phyloP scores from a whole-genome alignment of 2,329 filamentous ascomycete genomes.

The Hypoxylon sp. region DNA sequence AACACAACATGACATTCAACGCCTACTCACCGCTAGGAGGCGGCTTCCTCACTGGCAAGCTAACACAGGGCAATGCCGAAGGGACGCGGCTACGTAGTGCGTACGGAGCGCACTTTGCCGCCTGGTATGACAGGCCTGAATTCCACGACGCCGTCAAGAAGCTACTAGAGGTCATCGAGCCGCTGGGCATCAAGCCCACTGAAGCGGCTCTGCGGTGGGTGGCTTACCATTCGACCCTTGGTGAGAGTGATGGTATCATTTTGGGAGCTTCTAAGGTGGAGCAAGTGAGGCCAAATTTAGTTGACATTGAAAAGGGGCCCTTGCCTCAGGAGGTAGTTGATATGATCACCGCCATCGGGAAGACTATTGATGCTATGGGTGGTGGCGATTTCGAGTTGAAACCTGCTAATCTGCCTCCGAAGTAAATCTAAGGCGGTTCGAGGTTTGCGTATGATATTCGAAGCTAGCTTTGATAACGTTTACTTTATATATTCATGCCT shows the following conservation, averaged over 20 bases:
- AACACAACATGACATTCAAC: constrained; percentile 36
- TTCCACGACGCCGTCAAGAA: constrained; percentile 33
- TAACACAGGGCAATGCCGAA: constrained; percentile 29
- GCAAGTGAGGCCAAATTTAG: constrained; percentile 15
- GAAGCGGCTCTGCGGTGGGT: constrained; percentile 36
- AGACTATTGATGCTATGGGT: constrained; percentile 27
- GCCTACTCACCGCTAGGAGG: constrained; percentile 39
- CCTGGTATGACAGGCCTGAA: constrained; percentile 35
- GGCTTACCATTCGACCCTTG: constrained; percentile 30
- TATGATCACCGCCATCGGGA: constrained; percentile 18
- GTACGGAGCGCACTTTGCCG: constrained; percentile 28
- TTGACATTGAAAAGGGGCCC: constrained; percentile 23
- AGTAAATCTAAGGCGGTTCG: background rate
- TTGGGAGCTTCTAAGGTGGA: constrained; percentile 19
- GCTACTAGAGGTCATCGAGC: constrained; percentile 23
- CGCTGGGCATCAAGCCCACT: constrained; percentile 29
- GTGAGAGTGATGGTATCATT: constrained; percentile 28
- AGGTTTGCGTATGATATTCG: background rate
- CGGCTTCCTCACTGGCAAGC: constrained; percentile 36
- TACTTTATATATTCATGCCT: background rate
- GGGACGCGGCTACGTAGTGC: constrained; percentile 33
- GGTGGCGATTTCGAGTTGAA: constrained; percentile 29
- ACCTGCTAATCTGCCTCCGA: constrained; percentile 49
- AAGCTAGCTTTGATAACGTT: background rate
- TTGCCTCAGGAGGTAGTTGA: constrained; percentile 27